A percentile compares a stretch with the other conserved stretches of the same genome.
Evolutionary conservation across 768 basidiomycete genomes (phyloP).

Genomic region (Dentipellis sp.): DNA sequence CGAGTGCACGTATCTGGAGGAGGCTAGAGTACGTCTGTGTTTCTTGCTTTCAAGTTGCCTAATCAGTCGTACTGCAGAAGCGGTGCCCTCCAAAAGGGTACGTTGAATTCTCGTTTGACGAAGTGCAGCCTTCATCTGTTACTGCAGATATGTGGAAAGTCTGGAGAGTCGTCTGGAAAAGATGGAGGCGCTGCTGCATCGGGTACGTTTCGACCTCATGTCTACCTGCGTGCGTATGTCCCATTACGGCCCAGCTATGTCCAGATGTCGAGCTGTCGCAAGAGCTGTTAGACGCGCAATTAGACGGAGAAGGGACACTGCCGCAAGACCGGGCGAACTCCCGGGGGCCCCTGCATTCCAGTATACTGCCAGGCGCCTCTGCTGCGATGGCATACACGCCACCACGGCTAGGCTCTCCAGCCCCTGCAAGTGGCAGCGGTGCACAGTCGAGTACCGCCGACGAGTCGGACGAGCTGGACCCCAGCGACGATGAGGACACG

Average conservation of each 20-base stretch:
- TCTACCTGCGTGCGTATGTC: too few relatives aligned
- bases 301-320: conserved; percentile 33
- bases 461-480: conserved; percentile 1
- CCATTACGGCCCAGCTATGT: conserved; percentile 36
- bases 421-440: background rate
- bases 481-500: conserved; percentile 18
- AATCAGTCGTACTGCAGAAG: conserved; percentile 21
- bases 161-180: conserved; percentile 34
- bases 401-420: background rate
- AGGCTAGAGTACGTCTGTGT: conserved; percentile 43
- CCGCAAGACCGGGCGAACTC: conserved; percentile 4
- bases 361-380: too few relatives aligned
- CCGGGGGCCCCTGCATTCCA: conserved; percentile 3
- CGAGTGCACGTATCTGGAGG: conserved; percentile 62
- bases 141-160: conserved; percentile 26
- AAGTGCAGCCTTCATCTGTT: background rate
- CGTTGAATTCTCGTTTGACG: conserved; percentile 7
- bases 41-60: background rate
- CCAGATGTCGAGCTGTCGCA: conserved; percentile 54
- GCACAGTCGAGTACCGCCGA: background rate
- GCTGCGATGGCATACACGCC: background rate
- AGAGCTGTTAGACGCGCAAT: too few relatives aligned
- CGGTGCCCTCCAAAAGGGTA: conserved; percentile 59
- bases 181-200: conserved; percentile 30
- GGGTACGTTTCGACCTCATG: conserved; percentile 17